Evolutionary conservation across 1,284 basidiomycete genomes (phyloP), one percentile per base, ranked within the genome.

Genomic region (Inonotus obliquus): DNA sequence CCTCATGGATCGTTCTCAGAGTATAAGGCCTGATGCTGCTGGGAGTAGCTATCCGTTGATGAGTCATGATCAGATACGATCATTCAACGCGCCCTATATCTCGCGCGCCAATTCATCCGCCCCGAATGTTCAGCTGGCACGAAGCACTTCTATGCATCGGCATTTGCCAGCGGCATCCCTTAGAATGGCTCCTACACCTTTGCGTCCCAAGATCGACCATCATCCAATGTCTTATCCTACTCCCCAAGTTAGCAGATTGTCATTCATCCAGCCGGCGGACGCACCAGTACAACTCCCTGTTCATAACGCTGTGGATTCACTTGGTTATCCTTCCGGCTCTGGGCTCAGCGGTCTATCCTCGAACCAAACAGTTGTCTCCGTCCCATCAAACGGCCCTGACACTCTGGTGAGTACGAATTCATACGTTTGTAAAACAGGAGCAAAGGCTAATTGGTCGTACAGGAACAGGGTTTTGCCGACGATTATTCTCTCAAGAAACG

Each of bases 1-100:
- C 38, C 60, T 25, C 25, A 61, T 61, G 44, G 60, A 61, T 44
- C 53, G 60, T n/a, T 57, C 60, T 21, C 54, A 54, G 23, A 52
- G 23, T 5, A n/a, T 57, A 6, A 32, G 54, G 13, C 47, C 60
- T 6, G 60, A 61, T 2, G 41, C 45, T 35, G 6, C 21, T 10
- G 19, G n/a, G 23, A 29, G 47, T 47, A 25, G 21, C 23, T 49
- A 37, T 23, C 11, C 27, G 13, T 25, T 49, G n/a, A 29, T 29
- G 10, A 48, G 29, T 6, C 54, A 38, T 21, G 32, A 51, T 37
- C 41, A 48, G 29, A 54, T 32, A 13, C 58, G 38, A 25, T 35
- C 52, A 19, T 32, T 47, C 53, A 49, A 37, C 11, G 37, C 23
- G 13, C 25, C 45, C n/a, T 32, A 32, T 32, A 32, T 32, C 4